These are phyloP conservation scores for Tubosaeta sp. DNA, from an alignment of 768 basidiomycete genomes.

Conservation along the genomic window DNA sequence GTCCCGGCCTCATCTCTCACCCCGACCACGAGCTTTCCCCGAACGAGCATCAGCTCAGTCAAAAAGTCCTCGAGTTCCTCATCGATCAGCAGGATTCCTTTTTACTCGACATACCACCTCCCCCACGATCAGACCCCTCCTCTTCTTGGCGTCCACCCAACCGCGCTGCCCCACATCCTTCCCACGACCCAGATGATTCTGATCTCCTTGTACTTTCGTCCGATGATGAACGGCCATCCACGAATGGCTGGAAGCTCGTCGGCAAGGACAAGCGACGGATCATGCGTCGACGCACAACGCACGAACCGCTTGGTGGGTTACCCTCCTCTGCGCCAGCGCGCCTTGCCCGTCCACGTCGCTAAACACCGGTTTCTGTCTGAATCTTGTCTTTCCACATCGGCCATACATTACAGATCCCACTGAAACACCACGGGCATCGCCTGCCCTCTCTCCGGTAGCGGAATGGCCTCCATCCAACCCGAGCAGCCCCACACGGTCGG, in stretches of 20 bases:
- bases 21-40: conserved; percentile 84
- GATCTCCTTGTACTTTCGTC: conserved; percentile 44
- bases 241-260: conserved; percentile 55
- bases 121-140: conserved; percentile 38
- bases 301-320: conserved; percentile 38
- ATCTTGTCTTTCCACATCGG: too few species aligned
- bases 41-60: conserved; percentile 80
- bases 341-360: conserved; percentile 28
- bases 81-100: conserved; percentile 98
- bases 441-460: conserved; percentile 44
- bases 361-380: conserved; percentile 16
- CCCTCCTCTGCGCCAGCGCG: conserved; percentile 32
- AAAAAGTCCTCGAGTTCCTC: conserved; percentile 89
- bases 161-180: conserved; percentile 4
- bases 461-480: conserved; percentile 38
- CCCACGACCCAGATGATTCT: conserved; percentile 38
- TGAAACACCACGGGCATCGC: conserved; percentile 25
- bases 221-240: conserved; percentile 45
- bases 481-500: conserved; percentile 25
- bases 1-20: conserved; percentile 90
- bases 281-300: conserved; percentile 54
- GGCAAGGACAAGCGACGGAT: conserved; percentile 39
- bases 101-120: conserved; percentile 80
- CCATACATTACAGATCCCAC: conserved; percentile 17
- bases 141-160: conserved; percentile 26